These are phyloP conservation scores for Trypanosomatidae sp. DNA, from an alignment of 208 protist genomes.

Conservation along the genomic window DNA sequence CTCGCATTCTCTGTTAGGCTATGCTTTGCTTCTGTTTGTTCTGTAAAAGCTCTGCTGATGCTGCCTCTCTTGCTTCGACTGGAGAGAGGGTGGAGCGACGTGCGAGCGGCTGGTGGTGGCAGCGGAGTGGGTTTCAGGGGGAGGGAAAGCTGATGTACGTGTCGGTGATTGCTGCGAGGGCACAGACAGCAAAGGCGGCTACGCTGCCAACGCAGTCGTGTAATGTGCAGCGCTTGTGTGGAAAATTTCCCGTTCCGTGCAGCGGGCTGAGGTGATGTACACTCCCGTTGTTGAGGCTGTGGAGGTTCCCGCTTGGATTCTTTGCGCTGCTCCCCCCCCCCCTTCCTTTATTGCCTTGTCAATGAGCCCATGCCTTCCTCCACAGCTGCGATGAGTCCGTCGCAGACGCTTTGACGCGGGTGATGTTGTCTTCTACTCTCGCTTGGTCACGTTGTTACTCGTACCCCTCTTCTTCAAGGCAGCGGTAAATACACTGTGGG, in stretches of 20 bases:
- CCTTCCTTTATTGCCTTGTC: not conserved
- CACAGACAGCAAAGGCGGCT: not conserved
- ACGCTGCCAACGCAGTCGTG: not conserved
- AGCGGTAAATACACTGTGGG: not conserved
- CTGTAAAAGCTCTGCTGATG: not conserved
- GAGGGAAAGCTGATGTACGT: not conserved
- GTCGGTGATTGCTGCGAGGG: not conserved
- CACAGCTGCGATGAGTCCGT: not conserved
- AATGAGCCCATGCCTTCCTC: not conserved
- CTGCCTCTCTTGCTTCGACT: not conserved
- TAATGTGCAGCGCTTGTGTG: not conserved
- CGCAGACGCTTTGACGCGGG: not conserved
- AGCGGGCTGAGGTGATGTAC: not conserved
- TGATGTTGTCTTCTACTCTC: not conserved
- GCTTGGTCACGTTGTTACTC: not conserved
- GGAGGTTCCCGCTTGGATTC: not conserved
- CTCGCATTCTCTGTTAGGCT: not conserved
- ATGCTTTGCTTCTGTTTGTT: not conserved
- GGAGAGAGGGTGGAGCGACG: not conserved
- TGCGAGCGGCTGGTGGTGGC: not conserved
- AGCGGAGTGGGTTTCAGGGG: not conserved
- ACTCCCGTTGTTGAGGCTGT: not conserved
- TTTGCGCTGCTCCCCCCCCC: not conserved
- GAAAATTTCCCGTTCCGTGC: not conserved
- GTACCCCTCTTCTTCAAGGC: not conserved